These are phyloP conservation scores for Nakazawaea ishiwadae DNA, from an alignment of 805 yeast genomes.

Conservation along the genomic window DNA sequence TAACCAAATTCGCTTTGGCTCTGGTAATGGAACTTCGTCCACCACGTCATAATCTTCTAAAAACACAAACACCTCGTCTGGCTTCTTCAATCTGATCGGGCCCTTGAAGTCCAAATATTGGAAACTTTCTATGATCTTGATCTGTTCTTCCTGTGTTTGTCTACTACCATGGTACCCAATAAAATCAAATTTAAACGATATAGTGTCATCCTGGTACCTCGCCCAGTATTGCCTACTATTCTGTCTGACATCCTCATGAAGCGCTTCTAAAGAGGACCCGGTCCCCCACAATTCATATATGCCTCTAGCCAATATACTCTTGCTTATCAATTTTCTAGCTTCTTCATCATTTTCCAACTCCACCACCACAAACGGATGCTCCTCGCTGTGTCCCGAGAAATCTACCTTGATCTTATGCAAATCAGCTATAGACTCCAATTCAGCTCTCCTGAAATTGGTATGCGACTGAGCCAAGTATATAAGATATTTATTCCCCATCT, in stretches of 20 bases:
- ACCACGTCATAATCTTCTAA: constrained; percentile 68
- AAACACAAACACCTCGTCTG: constrained; percentile 66
- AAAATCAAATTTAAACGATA: constrained; percentile 77
- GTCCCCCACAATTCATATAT: constrained; percentile 85
- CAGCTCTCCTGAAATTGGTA: constrained; percentile 73
- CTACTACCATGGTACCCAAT: constrained; percentile 71
- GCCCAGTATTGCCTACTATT: constrained; percentile 24
- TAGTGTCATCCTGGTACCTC: constrained; percentile 28
- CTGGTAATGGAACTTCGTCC: constrained; percentile 31
- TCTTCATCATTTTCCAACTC: constrained; percentile 60
- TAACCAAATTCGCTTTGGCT: constrained; percentile 61
- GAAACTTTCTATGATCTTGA: constrained; percentile 68
- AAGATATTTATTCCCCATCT: constrained; percentile 40
- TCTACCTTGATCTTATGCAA: constrained; percentile 54
- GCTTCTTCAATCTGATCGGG: constrained; percentile 68
- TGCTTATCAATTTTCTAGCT: constrained; percentile 57
- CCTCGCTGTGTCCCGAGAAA: constrained; percentile 50
- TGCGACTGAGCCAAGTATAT: constrained; percentile 85
- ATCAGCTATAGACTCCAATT: constrained; percentile 79
- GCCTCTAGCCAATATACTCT: constrained; percentile 69
- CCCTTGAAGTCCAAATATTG: constrained; percentile 70
- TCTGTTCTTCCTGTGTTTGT: constrained; percentile 42
- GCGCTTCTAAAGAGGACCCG: constrained; percentile 48
- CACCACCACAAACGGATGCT: constrained; percentile 68
- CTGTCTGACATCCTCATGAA: constrained; percentile 48